These are phyloP conservation scores for Dactylonectria estremocensis DNA, from an alignment of 2,329 filamentous ascomycete species.

Conservation along the genomic window DNA sequence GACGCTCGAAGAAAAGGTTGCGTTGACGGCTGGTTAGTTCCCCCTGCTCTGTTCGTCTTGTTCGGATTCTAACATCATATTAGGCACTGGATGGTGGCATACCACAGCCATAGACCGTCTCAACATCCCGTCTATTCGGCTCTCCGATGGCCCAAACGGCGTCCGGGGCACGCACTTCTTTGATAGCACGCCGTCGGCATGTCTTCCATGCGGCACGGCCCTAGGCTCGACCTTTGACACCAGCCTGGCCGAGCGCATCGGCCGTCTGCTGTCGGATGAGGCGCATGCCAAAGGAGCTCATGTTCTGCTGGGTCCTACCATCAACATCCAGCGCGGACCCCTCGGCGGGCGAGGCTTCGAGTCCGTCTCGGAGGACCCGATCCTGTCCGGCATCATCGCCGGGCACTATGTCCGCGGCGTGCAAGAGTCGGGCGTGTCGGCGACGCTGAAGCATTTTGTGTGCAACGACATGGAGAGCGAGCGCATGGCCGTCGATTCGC, in stretches of 20 bases:
- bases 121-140: conserved; percentile 31
- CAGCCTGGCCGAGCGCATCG: conserved; percentile 29
- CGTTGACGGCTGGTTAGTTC: conserved; percentile 30
- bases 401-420: conserved; percentile 56
- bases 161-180: conserved; percentile 43
- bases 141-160: conserved; percentile 42
- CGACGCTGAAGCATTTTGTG: conserved; percentile 33
- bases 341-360: conserved; percentile 62
- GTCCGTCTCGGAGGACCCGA: conserved; percentile 60
- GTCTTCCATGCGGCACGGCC: conserved; percentile 39
- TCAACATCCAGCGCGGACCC: conserved; percentile 61
- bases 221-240: conserved; percentile 36
- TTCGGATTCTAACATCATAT: not conserved
- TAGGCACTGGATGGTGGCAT: conserved; percentile 40
- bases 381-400: conserved; percentile 59
- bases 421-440: conserved; percentile 19
- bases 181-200: conserved; percentile 42
- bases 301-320: conserved; percentile 76
- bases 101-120: conserved; percentile 36
- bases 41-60: not conserved
- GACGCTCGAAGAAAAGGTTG: conserved; percentile 36
- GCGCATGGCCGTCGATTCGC: conserved; percentile 24
- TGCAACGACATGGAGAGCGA: conserved; percentile 34
- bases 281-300: conserved; percentile 74
- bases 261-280: conserved; percentile 36